Base-by-base conservation (phyloP, 495 filamentous ascomycete species). In the Mycothermus thermophilus region DNA sequence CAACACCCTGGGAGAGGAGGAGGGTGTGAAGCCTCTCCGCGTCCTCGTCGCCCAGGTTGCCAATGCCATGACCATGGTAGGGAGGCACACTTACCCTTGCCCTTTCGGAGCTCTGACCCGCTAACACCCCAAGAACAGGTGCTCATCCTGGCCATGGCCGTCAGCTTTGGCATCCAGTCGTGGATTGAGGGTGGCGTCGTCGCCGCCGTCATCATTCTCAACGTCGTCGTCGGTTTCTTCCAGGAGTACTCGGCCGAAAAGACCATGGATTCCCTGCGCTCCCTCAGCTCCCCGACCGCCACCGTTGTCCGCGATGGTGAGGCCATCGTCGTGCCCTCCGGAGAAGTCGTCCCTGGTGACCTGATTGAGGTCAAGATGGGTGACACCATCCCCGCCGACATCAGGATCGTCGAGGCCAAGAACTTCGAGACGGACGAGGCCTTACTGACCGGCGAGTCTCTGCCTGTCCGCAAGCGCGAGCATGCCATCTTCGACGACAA, bases 211-310 rank as follows among this genome's bases (percentile, higher is more conserved):
- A 84, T 93, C 37, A 43, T 79, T 8, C 62, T 93, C 41, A 93
- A 93, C 48, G 74, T 88, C 26, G 55, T 75, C 26, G 72, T 77
- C 43, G 75, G 75, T 23, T 92, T 90, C 60, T 72, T 74, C 37
- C 83, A 92, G 54, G 84, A 93, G 47, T 92, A 81, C 54, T 70
- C 73, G 26, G 84, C 84, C n/a, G 83, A 87, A 46, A 82, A 87
- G 62, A 86, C 78, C 31, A 87, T 92, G 68, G 74, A 88, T 35
- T 79, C 79, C 12, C 64, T 93, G 13, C 64, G 80, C 29, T 73
- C 74, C 25, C 66, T 92, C 8, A 82, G 77, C 5, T 82, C 84
- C 1, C 85, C 85, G 17, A 76, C 78, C 34, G 86, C 85, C 30
- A 71, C 63, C 31, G 83, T 80, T 4, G 58, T 92, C 8, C 77